Base-by-base conservation (phyloP, 140 eudicot genomes). In the Artemisia princeps region DNA sequence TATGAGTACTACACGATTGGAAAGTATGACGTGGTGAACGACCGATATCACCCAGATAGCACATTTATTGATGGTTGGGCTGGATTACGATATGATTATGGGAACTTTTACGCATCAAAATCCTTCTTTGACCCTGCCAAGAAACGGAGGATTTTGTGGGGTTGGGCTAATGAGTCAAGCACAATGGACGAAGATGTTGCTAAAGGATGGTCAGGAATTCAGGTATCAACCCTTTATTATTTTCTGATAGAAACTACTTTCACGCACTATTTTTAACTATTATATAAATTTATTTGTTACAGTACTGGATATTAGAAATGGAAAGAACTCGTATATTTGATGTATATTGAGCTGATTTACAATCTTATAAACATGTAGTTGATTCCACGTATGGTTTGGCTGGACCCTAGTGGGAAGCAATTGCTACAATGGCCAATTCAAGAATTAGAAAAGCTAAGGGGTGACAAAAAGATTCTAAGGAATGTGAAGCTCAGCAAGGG, bases 61-160 rank as follows among this genome's bases (percentile, higher is more conserved):
- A 78, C 33, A 4, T 71, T 62, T 19, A 49, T 65, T 16, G 84
- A 79, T 13, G 76, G 77, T 11, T 65, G 75, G 80, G 70, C 59
- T 2, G 83, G 89, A 23, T 79, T 84, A 78, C 77, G 90, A 62
- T 77, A 65, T 28, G 95, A 86, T 72, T 83, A 81, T 60, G 95
- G 95, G 42, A 83, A 84, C 53, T 86, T 73, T 17, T 86, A 86
- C 14, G 95, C 95, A 0, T 86, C 87, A 0, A 86, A 86, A 52
- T 44, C 87, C 3, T 83, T 86, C 60, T 86, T 65, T 28, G 95
- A 86, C 33, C 76, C 74, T 0, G 46, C 13, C 33, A 81, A 74
- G 80, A 81, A 68, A 14, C 76, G 90, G 13, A 81, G 95, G 77
- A 70, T 86, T 28, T 71, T 83, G 72, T 82, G 87, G 83, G 87